Base-by-base conservation (phyloP, 208 protist species). In the Herpetomonas tarakana region DNA sequence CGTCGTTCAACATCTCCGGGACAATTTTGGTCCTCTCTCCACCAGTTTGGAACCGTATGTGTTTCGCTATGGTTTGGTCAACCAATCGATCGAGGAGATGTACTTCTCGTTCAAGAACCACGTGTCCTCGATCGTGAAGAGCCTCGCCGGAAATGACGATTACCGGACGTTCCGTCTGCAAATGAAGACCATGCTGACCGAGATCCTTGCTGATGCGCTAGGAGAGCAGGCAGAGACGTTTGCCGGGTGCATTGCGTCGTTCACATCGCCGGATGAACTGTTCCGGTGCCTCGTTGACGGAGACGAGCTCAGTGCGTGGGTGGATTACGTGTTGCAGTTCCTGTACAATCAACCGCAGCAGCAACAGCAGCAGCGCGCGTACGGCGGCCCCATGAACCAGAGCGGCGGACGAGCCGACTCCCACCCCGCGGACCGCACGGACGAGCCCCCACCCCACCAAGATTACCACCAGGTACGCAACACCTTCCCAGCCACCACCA, bases 21-120 rank as follows among this genome's bases (percentile, higher is more conserved):
- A 83, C 50, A 75, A 81, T 52, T 92, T 92, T 58, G 78, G 80
- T 49, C 41, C 76, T 1, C 45, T 90, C 49, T 63, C 81, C 16
- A 57, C 69, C 29, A 62, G 73, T 1, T 71, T 92, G 30, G 77
- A 83, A 66, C 63, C 68, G 2, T 74, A 76, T 63, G 75, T 86
- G 25, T 92, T 79, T 44, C 78, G 74, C 53, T 72, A 58, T 22
- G 86, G 82, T 7, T 58, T 77, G 16, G 59, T 88, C 19, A 76
- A 69, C 60, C 51, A 53, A 24, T 75, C 65, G 16, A 60, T 83
- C 7, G 66, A 75, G 14, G 74, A 89, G 4, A 79, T 88, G 71
- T 88, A 77, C 58, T 31, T 57, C 19, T 38, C 31, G 29, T 84
- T 92, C 47, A 78, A 65, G 16, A 41, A 30, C 26, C 63, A 69